Evolutionary conservation across 805 yeast species (phyloP).

Genomic region (Millerozyma miso): DNA sequence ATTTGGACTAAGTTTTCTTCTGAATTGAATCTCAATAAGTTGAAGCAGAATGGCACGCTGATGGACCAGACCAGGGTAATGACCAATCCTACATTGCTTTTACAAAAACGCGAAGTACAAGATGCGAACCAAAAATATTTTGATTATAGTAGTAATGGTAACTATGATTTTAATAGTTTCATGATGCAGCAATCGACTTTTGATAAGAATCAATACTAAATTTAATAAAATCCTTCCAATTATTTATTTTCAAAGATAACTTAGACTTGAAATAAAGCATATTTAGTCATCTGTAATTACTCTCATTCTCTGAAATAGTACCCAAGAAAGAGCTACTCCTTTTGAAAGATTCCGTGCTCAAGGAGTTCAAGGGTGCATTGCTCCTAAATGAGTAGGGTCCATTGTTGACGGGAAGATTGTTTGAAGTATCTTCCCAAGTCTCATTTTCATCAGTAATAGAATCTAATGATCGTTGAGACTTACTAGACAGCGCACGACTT

Average conservation of each 20-base stretch:
- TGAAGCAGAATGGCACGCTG: neutral
- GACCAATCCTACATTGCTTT: neutral
- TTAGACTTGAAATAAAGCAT: neutral
- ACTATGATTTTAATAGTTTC: slow-evolving; percentile 35
- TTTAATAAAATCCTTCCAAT: neutral
- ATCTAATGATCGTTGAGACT: slow-evolving; percentile 25
- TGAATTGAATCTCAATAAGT: neutral
- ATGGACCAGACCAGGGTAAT: neutral
- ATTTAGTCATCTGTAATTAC: neutral
- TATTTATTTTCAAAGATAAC: neutral
- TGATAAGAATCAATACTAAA: neutral
- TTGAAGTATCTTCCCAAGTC: neutral
- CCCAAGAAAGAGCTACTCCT: slow-evolving; percentile 11
- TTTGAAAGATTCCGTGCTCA: slow-evolving; percentile 11
- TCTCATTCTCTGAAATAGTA: slow-evolving; percentile 20
- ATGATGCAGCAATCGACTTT: slow-evolving; percentile 24
- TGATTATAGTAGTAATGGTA: slow-evolving; percentile 28
- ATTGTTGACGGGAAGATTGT: neutral
- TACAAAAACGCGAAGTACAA: neutral
- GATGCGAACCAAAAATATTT: slow-evolving; percentile 24
- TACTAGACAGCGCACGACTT: slow-evolving; percentile 26
- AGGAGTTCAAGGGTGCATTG: neutral
- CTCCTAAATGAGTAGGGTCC: slow-evolving; percentile 2
- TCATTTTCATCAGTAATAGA: slow-evolving; percentile 17
- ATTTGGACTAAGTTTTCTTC: neutral